These are phyloP conservation scores for Piper betle DNA, from an alignment of 164 flowering plant genomes.

Conservation along the genomic window DNA sequence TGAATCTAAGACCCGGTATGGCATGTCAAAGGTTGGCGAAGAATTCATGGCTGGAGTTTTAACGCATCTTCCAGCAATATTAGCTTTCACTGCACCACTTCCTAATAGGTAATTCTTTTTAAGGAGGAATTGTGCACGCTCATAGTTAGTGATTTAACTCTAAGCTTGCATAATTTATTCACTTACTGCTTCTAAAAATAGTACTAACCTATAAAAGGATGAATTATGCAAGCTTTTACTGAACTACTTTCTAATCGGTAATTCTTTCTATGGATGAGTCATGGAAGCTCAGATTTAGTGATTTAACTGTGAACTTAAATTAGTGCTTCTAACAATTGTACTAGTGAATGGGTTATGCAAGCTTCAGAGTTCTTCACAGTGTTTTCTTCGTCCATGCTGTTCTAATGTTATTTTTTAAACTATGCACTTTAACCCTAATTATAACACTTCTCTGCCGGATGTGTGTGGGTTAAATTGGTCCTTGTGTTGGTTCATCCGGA, in stretches of 20 bases:
- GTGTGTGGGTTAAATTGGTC: neutral
- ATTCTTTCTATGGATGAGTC: too few species aligned
- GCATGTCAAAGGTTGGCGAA: conserved; percentile 71
- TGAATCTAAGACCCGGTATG: conserved; percentile 34
- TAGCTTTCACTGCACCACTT: conserved; percentile 83
- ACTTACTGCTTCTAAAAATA: too few species aligned
- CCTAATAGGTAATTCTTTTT: conserved; percentile 66
- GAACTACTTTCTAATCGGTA: too few species aligned
- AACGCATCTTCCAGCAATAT: conserved; percentile 73
- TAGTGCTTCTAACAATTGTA: too few species aligned
- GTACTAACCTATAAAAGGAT: too few species aligned
- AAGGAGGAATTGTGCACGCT: neutral
- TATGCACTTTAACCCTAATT: neutral
- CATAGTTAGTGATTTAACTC: too few species aligned
- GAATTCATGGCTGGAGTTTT: conserved; percentile 95
- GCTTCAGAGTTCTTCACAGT: neutral
- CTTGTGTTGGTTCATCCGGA: neutral
- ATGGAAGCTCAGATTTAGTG: too few species aligned
- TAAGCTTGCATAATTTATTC: too few species aligned
- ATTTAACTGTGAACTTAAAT: too few species aligned
- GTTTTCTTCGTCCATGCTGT: neutral
- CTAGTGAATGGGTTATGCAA: neutral
- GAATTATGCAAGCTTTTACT: too few species aligned
- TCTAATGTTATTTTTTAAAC: neutral
- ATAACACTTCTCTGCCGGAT: neutral